Evolutionary conservation across 441 rosid genomes (phyloP).

Genomic region (Croton laevigatus): DNA sequence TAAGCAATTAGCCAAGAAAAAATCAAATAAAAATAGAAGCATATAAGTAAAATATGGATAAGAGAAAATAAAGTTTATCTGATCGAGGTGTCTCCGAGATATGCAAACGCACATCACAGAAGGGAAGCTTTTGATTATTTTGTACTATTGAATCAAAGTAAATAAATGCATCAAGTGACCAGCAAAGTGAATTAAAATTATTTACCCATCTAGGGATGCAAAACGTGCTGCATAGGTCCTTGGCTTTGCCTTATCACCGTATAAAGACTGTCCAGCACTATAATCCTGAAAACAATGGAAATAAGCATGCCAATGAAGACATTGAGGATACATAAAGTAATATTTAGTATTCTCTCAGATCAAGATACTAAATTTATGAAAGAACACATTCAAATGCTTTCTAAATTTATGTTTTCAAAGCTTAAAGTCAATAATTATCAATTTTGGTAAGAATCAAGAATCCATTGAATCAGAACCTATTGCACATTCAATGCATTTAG

Average conservation of each 20-base stretch:
- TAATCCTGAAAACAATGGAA: conserved; percentile 53
- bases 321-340: neutral
- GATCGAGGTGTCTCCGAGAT: neutral
- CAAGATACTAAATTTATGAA: conserved; percentile 8
- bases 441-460: neutral
- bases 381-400: neutral
- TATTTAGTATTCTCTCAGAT: conserved; percentile 2
- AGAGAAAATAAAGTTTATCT: too few relatives aligned
- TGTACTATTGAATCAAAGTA: neutral
- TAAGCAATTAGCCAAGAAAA: conserved; percentile 10
- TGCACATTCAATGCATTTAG: neutral
- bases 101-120: neutral
- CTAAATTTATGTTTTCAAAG: neutral
- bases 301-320: conserved; percentile 15
- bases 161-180: conserved; percentile 3
- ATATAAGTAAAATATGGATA: neutral
- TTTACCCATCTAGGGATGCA: conserved; percentile 82
- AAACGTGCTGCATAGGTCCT: conserved; percentile 82
- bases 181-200: conserved; percentile 1
- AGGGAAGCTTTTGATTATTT: neutral
- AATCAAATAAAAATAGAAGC: neutral
- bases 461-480: neutral
- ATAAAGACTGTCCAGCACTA: conserved; percentile 76
- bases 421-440: neutral
- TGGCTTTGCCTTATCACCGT: conserved; percentile 92